These are phyloP conservation scores for Paramyrothecium roridum DNA, from an alignment of 2,329 filamentous ascomycete genomes.

Conservation along the genomic window DNA sequence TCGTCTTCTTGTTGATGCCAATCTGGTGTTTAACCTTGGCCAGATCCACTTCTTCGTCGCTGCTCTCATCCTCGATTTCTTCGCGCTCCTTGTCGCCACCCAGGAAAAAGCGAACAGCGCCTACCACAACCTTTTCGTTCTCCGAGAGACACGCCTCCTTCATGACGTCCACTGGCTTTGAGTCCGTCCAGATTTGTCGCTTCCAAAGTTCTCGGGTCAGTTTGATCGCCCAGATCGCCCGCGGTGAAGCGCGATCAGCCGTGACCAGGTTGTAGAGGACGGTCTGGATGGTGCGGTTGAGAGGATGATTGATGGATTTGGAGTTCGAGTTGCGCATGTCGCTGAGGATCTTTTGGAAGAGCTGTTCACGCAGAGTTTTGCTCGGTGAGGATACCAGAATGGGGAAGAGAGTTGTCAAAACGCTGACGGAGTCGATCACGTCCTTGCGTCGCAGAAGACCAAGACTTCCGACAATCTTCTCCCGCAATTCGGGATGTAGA, in stretches of 20 bases:
- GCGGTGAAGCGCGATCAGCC: constrained; percentile 77
- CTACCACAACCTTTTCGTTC: constrained; percentile 87
- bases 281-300: constrained; percentile 91
- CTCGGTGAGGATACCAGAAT: constrained; percentile 89
- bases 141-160: constrained; percentile 86
- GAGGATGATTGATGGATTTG: constrained; percentile 83
- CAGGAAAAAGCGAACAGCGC: constrained; percentile 90
- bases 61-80: constrained; percentile 85
- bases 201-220: constrained; percentile 95
- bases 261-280: constrained; percentile 90
- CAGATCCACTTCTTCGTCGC: constrained; percentile 76
- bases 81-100: constrained; percentile 95
- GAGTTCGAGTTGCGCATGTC: constrained; percentile 86
- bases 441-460: constrained; percentile 88
- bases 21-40: constrained; percentile 78
- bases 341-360: constrained; percentile 87
- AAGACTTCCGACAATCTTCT: constrained; percentile 91
- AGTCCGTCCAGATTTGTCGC: constrained; percentile 91
- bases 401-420: constrained; percentile 91
- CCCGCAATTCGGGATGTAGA: constrained; percentile 79
- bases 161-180: constrained; percentile 96
- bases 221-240: constrained; percentile 94
- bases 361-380: constrained; percentile 78
- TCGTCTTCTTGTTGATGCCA: constrained; percentile 94
- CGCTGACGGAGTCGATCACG: constrained; percentile 76